A percentile compares a stretch with the other conserved stretches of the same genome.
Conservation (phyloP, 1,284 basidiomycete genomes). For the Melampsora medusae region DNA sequence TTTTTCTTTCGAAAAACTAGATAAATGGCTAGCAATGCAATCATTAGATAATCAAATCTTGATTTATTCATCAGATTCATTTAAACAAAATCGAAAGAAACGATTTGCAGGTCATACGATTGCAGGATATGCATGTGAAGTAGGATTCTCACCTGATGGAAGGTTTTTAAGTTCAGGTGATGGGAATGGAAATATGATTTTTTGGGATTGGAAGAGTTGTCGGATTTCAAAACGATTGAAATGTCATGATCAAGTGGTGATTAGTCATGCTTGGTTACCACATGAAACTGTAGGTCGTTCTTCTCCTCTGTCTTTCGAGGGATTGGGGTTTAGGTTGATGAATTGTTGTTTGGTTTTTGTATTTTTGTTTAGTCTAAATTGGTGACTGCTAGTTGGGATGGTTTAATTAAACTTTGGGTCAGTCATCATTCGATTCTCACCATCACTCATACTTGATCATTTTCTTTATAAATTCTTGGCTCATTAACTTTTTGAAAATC, state of each 20-base stretch:
- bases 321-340: constrained; percentile 16
- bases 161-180: constrained; percentile 96
- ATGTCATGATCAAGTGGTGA: constrained; percentile 90
- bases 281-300: constrained; percentile 79
- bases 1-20: constrained; percentile 56
- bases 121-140: constrained; percentile 92
- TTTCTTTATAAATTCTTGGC: no score
- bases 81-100: constrained; percentile 97
- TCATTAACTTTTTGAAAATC: no score
- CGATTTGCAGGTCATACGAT: constrained; percentile 93
- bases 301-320: constrained; percentile 46
- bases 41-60: constrained; percentile 97
- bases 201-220: constrained; percentile 99
- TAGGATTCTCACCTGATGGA: constrained; percentile 95
- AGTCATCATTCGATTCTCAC: background rate
- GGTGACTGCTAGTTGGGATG: constrained; percentile 94
- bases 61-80: constrained; percentile 87
- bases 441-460: no score
- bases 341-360: background rate
- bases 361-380: constrained; percentile 72
- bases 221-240: constrained; percentile 84
- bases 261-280: constrained; percentile 94
- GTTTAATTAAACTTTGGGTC: constrained; percentile 90
- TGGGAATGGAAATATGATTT: constrained; percentile 87
- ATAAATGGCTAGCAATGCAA: constrained; percentile 94